Evolutionary conservation across 2,329 filamentous ascomycete genomes (phyloP).

Genomic region (Rhexocercosporidium sp.): DNA sequence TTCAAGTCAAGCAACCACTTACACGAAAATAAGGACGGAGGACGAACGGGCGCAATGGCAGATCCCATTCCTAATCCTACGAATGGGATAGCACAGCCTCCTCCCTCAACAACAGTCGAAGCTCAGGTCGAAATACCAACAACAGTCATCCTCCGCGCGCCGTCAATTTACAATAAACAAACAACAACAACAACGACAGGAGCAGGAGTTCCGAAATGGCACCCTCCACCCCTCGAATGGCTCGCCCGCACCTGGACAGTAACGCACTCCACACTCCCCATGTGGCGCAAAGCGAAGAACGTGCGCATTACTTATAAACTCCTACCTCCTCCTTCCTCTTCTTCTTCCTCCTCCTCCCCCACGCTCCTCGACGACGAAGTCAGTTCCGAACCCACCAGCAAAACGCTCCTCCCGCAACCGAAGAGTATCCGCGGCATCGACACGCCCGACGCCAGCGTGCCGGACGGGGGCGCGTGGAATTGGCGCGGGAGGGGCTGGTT

Average conservation of each 20-base stretch:
- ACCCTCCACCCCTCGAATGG: conserved; percentile 51
- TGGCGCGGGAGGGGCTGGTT: conserved; percentile 83
- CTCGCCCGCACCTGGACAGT: conserved; percentile 73
- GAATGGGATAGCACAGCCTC: neutral
- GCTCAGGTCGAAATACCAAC: neutral
- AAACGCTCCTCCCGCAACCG: conserved; percentile 51
- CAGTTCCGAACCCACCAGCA: conserved; percentile 60
- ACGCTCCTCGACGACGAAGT: conserved; percentile 71
- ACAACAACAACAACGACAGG: neutral
- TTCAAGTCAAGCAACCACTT: neutral
- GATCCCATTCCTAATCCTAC: neutral
- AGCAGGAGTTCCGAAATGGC: neutral
- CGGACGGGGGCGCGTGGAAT: conserved; percentile 58
- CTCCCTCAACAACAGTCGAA: neutral
- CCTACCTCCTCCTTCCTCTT: conserved; percentile 43
- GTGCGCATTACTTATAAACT: conserved; percentile 77
- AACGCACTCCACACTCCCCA: conserved; percentile 75
- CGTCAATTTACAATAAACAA: neutral
- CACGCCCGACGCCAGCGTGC: conserved; percentile 45
- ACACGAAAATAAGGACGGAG: neutral
- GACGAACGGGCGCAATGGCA: neutral
- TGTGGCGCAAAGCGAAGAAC: conserved; percentile 83
- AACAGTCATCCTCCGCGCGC: conserved; percentile 2
- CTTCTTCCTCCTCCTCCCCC: neutral
- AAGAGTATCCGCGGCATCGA: conserved; percentile 72